Percentiles rank a stretch among this genome's conserved stretches.
Conservation (phyloP, 2,329 filamentous ascomycete genomes). For the Apiospora kogelbergensis region DNA sequence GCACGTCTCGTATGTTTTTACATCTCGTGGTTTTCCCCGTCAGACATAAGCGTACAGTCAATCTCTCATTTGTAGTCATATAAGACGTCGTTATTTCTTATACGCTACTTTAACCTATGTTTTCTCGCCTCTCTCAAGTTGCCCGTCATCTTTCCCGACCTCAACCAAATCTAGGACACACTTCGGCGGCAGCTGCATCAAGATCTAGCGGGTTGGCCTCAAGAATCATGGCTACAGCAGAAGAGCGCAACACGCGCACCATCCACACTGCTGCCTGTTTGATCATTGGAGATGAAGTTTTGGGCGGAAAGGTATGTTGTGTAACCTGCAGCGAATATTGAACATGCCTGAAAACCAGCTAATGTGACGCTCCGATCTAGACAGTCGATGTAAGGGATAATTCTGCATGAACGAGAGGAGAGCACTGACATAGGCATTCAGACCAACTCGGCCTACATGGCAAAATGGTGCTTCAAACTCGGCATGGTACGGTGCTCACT, state of each 20-base stretch:
- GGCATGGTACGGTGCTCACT: conserved; percentile 50
- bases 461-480: conserved; percentile 63
- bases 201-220: conserved; percentile 25
- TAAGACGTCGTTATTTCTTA: neutral
- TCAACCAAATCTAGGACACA: conserved; percentile 55
- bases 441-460: conserved; percentile 65
- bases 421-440: conserved; percentile 25
- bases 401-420: neutral
- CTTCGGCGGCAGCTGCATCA: conserved; percentile 37
- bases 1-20: neutral
- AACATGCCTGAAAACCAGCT: neutral
- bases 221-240: conserved; percentile 48
- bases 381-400: conserved; percentile 33
- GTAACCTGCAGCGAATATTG: neutral
- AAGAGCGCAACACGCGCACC: conserved; percentile 59
- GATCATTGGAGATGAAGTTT: conserved; percentile 95
- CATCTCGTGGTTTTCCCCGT: neutral
- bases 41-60: neutral
- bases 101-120: conserved; percentile 53
- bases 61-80: neutral
- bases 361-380: conserved; percentile 15
- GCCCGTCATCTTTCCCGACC: conserved; percentile 69
- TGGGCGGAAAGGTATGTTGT: conserved; percentile 80
- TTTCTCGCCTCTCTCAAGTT: conserved; percentile 72
- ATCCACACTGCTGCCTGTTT: conserved; percentile 90